phyloP scores from a whole-genome alignment of 2,329 filamentous ascomycete species.

The Didymella pinodella region DNA sequence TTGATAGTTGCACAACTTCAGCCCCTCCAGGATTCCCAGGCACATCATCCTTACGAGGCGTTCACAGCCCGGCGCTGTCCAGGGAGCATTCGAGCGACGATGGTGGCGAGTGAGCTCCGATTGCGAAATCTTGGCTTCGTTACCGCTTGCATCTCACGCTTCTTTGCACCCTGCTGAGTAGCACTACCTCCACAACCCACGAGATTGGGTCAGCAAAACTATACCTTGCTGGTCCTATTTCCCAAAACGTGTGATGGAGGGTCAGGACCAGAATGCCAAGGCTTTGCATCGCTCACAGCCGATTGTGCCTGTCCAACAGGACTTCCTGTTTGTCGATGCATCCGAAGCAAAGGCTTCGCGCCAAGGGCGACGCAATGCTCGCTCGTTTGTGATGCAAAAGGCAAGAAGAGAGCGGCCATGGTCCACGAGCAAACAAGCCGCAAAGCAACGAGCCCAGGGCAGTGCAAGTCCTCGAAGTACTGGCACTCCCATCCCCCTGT shows the following conservation, averaged over 20 bases:
- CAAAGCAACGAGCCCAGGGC: conserved; percentile 42
- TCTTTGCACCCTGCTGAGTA: conserved; percentile 35
- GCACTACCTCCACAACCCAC: conserved; percentile 32
- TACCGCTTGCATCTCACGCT: conserved; percentile 28
- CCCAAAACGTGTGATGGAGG: conserved; percentile 39
- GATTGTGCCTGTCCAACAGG: conserved; percentile 39
- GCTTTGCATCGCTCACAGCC: conserved; percentile 33
- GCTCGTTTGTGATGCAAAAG: conserved; percentile 53
- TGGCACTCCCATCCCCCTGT: conserved; percentile 40
- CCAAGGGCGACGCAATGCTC: conserved; percentile 51
- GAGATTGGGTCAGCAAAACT: conserved; percentile 29
- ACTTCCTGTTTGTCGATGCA: conserved; percentile 51
- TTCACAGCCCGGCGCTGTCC: conserved; percentile 35
- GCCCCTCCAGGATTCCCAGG: conserved; percentile 40
- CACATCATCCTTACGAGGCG: conserved; percentile 32
- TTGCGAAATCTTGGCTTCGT: conserved; percentile 40
- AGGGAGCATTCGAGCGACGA: conserved; percentile 34
- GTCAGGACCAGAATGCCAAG: conserved; percentile 34
- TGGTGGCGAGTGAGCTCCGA: conserved; percentile 38
- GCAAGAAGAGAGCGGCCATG: conserved; percentile 49
- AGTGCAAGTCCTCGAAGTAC: conserved; percentile 39
- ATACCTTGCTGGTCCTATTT: conserved; percentile 29
- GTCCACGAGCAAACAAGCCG: conserved; percentile 51
- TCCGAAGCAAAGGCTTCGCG: conserved; percentile 49
- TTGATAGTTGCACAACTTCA: conserved; percentile 45